Evolutionary conservation across 139 green algal genomes (phyloP), one percentile per base, ranked within the genome.

Genomic region (Gonium pectorale): DNA sequence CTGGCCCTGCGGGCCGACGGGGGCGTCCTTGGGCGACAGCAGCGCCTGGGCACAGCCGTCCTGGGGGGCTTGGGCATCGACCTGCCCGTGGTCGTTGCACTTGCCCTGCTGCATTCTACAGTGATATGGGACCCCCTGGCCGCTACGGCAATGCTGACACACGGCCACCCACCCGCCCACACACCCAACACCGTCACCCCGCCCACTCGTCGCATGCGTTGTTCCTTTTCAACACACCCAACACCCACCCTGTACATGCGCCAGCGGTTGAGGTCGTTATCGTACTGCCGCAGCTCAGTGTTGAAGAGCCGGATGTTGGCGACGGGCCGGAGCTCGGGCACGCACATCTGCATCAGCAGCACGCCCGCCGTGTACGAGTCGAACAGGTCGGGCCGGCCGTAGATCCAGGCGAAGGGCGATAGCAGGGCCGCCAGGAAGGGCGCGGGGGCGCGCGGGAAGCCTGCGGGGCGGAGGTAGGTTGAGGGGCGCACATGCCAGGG

Each of bases 381-480:
- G 83, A 98, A 98, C 19, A 98, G 93, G 89, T 98, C 94, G 0
- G 96, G 96, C 11, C 89, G 72, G 67, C 94, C 95, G n/a, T 94
- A 93, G 41, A 89, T 5, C 95, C 95, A 98, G 21, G 91, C 90
- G 11, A 97, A 86, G 5, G 96, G 96, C 7, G 96, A 93, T 15
- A 95, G 70, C 44, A 95, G 26, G 4, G 94, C 90, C 0, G 96
- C 94, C 9, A 97, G 15, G n/a, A 92, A 31, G 11, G 95, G 95
- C 0, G 82, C 78, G 19, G 94, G 94, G 2, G 93, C 87, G 33
- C 87, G 72, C 0, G 96, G 96, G 87, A 96, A 97, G 85, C 69
- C 92, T 95, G 87, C 78, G 62, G 26, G 52, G 35, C 22, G 41
- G 56, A 22, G 40, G 56, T 69, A 64, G 56, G 19, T n/a, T n/a